Evolutionary conservation across 768 basidiomycete species (phyloP).

Genomic region (Mycena kentingensis): DNA sequence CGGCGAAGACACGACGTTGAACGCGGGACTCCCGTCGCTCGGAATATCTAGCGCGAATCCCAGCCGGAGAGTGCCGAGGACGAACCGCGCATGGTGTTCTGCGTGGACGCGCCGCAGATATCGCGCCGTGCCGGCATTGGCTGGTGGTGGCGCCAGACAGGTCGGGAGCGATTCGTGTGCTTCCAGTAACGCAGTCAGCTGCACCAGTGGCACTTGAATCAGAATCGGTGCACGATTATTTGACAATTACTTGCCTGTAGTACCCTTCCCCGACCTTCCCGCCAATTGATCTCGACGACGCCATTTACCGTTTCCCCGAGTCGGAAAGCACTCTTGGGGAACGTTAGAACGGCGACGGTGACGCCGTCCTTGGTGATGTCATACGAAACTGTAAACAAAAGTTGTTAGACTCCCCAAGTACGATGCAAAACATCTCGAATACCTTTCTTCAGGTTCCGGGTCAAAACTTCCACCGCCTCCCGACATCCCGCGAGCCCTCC

Average conservation of each 20-base stretch:
- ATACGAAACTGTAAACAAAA: constrained; percentile 69
- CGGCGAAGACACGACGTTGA: constrained; percentile 60
- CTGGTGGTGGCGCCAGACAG: constrained; percentile 50
- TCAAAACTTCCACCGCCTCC: constrained; percentile 89
- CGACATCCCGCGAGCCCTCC: constrained; percentile 61
- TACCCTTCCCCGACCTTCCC: constrained; percentile 70
- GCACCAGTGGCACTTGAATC: background rate
- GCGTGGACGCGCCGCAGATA: constrained; percentile 78
- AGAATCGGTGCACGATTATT: background rate
- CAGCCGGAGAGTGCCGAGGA: constrained; percentile 70
- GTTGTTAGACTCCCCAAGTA: background rate
- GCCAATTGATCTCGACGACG: constrained; percentile 83
- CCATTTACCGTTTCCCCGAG: constrained; percentile 92
- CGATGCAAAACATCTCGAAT: constrained; percentile 24
- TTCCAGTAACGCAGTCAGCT: constrained; percentile 90
- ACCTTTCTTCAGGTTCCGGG: constrained; percentile 89
- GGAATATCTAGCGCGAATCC: constrained; percentile 93
- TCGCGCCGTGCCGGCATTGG: constrained; percentile 34
- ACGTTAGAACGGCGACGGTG: constrained; percentile 86
- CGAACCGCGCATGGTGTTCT: constrained; percentile 80
- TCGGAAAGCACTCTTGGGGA: constrained; percentile 88
- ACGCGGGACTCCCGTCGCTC: constrained; percentile 86
- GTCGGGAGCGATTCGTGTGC: constrained; percentile 83
- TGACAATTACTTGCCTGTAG: constrained; percentile 66
- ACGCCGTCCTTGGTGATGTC: constrained; percentile 94